Conservation (phyloP, 331 rosid species). For the Quercus tomentella region DNA sequence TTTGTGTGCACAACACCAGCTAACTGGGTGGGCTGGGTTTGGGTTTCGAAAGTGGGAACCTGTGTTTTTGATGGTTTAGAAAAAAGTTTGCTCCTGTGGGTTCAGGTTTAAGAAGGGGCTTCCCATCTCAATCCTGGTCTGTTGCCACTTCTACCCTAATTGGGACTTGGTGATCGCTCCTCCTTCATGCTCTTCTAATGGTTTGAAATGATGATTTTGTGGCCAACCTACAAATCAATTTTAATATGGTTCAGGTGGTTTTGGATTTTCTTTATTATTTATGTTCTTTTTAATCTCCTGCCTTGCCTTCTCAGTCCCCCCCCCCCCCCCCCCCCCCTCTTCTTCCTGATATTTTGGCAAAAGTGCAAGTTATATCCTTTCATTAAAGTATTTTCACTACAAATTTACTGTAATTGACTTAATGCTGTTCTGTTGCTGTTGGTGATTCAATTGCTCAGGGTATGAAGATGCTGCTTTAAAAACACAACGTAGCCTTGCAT, state of each 20-base stretch:
- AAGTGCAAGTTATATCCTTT: background rate
- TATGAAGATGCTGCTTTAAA: conserved; percentile 94
- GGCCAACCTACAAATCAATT: background rate
- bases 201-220: background rate
- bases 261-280: background rate
- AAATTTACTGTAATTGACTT: background rate
- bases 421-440: conserved; percentile 26
- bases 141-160: background rate
- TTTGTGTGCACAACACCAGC: background rate
- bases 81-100: background rate
- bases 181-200: background rate
- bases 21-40: background rate
- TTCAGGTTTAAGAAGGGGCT: background rate
- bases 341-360: background rate
- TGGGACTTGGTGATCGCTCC: background rate
- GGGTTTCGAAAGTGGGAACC: background rate
- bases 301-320: background rate
- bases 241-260: background rate
- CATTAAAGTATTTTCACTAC: background rate
- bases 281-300: background rate
- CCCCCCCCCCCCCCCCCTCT: background rate
- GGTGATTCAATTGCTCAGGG: conserved; percentile 39
- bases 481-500: conserved; percentile 92
- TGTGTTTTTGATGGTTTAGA: background rate
- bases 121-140: background rate